Evolutionary conservation across 768 basidiomycete species (phyloP), one percentile per base, ranked within the genome.

Genomic region (Serendipita sp.): DNA sequence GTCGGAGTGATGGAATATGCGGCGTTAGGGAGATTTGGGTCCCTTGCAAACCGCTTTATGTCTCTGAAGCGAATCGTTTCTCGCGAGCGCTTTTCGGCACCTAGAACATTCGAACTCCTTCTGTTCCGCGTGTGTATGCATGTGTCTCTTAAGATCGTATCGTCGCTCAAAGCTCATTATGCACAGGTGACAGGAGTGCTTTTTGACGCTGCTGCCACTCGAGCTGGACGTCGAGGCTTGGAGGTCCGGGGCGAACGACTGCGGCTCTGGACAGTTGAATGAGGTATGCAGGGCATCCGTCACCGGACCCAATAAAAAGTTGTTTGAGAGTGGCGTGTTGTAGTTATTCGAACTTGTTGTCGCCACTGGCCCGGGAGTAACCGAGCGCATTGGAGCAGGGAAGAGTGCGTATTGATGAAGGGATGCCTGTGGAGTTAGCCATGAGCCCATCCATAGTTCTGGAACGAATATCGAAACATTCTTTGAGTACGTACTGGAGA

Each of bases 11-110:
- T 23, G 23, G 23, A 23, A 23, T 23, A 23, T 23, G 23, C 23
- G 5, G 40, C 40, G 40, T 40, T 40, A 40, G 40, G 40, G 13
- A 13, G 40, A 40, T 40, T 40, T 40, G 5, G 40, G 40, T 40
- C 40, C 55, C 55, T 60, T 60, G 55, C 55, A 60, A n/a, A 60
- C 55, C 27, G 55, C 18, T 34, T 60, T 10, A 18, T 60, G 55
- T 8, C 55, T 27, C n/a, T 60, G 27, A 10, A 60, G 55, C 4
- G 55, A 60, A 29, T 60, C 55, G 55, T 37, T 60, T n/a, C 55
- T 27, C 16, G 55, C 55, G 10, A 60, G 55, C 36, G 55, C 55
- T 36, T 60, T 60, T 10, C 34, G 16, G 33, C 55, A 60, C 16
- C 55, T 4, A 5, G 55, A 10, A 34, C 55, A 60, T 8, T 27